Evolutionary conservation across 768 basidiomycete species (phyloP), one percentile per base, ranked within the genome.

Genomic region (Tylopilus subfusipes): DNA sequence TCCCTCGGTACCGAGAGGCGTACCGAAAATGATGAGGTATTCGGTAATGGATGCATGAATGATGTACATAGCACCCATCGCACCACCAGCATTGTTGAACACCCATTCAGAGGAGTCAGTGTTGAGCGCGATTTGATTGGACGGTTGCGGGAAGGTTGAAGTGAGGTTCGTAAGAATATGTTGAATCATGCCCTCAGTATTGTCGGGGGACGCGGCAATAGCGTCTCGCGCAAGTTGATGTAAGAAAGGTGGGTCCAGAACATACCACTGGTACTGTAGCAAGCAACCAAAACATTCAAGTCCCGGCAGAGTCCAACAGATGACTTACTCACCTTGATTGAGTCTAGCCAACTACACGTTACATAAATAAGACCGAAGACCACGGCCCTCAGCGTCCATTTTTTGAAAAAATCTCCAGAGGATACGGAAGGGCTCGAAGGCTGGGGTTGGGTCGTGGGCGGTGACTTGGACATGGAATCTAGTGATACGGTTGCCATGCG

Each of bases 21-120:
- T 96, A 5, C 97, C 95, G 59, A 97, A 97, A 62, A 98, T 87
- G 69, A 93, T 93, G 61, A 93, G 82, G 75, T 96, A 99, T 76
- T 99, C 97, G 11, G 96, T 98, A 63, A 99, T 86, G 73, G 85
- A 88, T 18, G 96, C 93, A 65, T 98, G 97, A 59, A 98, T 91
- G 73, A 98, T 81, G 70, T 94, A 97, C 96, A 99, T 98, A 31
- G 87, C 87, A 40, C 94, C 94, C 95, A 96, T 98, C 1, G 94
- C 94, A 55, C 97, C 97, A 12, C 95, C 97, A 1, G 96, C 95
- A 63, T 98, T 98, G 77, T 85, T 98, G 73, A 96, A 90, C 24
- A 97, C 82, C 96, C 96, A 98, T 65, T 98, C 94, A 34, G 76
- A 75, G 21, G 80, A 67, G 74, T 87, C 63, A 18, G 72, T 48